These are phyloP conservation scores for Naganishia randhawae DNA, from an alignment of 768 basidiomycete genomes.

Conservation along the genomic window DNA sequence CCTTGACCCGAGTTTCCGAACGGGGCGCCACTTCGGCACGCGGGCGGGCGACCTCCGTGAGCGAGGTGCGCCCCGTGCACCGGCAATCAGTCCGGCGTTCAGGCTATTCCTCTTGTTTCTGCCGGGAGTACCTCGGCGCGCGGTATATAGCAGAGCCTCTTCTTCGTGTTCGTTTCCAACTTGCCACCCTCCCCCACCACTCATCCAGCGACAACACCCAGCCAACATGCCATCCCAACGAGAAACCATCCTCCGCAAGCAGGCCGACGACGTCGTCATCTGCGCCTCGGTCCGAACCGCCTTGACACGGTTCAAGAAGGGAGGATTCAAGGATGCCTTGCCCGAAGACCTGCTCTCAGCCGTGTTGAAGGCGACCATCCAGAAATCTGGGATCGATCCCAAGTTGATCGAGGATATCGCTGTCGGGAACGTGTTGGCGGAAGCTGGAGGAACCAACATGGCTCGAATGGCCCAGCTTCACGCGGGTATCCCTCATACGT, in stretches of 20 bases:
- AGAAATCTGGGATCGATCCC: constrained; percentile 66
- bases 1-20: background rate
- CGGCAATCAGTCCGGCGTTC: background rate
- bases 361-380: constrained; percentile 70
- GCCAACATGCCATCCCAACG: constrained; percentile 15
- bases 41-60: background rate
- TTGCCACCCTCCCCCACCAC: constrained; percentile 41
- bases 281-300: constrained; percentile 33
- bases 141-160: too few relatives aligned
- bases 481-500: constrained; percentile 67
- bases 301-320: constrained; percentile 58
- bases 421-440: constrained; percentile 83
- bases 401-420: constrained; percentile 75
- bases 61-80: too few relatives aligned
- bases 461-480: constrained; percentile 84
- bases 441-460: constrained; percentile 72
- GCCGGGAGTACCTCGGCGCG: too few relatives aligned
- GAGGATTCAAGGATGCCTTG: constrained; percentile 84
- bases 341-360: constrained; percentile 76
- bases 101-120: background rate
- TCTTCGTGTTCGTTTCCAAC: background rate
- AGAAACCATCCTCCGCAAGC: constrained; percentile 31
- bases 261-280: constrained; percentile 35
- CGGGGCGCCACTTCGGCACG: background rate
- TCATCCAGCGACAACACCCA: background rate